Evolutionary conservation across 768 basidiomycete genomes (phyloP), one percentile per base, ranked within the genome.

Genomic region (Russula earlei): DNA sequence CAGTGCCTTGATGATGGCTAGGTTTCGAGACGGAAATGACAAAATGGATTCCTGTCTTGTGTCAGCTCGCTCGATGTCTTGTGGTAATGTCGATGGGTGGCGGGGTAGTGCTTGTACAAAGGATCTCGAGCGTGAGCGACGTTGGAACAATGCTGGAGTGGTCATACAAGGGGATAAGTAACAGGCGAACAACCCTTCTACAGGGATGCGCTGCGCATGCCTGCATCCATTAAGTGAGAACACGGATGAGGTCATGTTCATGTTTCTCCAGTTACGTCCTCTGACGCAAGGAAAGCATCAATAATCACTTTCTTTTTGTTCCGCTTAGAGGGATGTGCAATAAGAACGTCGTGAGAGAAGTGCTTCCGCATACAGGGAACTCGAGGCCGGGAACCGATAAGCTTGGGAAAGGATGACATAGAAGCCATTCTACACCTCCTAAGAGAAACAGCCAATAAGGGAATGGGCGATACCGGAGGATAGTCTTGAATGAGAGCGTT

Each of bases 191-290:
- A 27, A 19, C 36, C 36, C 42, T 45, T 44, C 36, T 22, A 46
- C 34, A 41, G 37, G 37, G 17, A 25, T 44, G 29, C 4, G 40
- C 40, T 22, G 17, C 47, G 14, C 47, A 27, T 55, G 41, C 8
- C 46, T 27, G 22, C 43, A 25, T 42, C 17, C 38, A 33, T 47
- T 36, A 38, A 36, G 31, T 29, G 27, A 25, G 24, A 48, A 34
- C 9, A n/a, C 14, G 37, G 31, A 58, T 48, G 56, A 48, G 56
- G 51, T 19, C 46, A 36, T 51, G n/a, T 48, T 57, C 51, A 11
- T 53, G 38, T 52, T 31, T 42, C 7, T 48, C 20, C 24, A 29
- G 50, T 53, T 58, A 58, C 45, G 56, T 58, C 56, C 56, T 48
- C 45, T 52, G 51, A 53, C 51, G 46, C 56, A 52, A 53, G 51